A percentile compares a stretch with the other conserved stretches of the same genome.
Evolutionary conservation across 2,329 filamentous ascomycete species (phyloP).

Genomic region (Fusarium algeriense): DNA sequence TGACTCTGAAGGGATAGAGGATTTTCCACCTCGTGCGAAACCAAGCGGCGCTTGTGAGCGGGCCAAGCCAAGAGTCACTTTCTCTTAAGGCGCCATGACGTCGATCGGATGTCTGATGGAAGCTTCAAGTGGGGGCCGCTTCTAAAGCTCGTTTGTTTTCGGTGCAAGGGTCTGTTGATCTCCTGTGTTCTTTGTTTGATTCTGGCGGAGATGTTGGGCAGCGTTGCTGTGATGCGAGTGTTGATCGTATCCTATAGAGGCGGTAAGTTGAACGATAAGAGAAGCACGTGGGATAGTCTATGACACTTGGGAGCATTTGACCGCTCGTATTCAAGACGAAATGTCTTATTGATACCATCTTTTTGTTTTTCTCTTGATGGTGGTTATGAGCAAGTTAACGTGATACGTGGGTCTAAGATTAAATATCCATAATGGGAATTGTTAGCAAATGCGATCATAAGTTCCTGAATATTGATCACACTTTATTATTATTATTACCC

Average conservation of each 20-base stretch:
- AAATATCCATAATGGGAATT: slow-evolving; percentile 18
- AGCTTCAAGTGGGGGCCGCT: slow-evolving; percentile 34
- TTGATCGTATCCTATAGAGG: slow-evolving; percentile 27
- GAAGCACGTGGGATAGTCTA: slow-evolving; percentile 27
- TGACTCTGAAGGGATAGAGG: slow-evolving; percentile 19
- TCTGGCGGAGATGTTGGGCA: slow-evolving; percentile 18
- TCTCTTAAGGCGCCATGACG: slow-evolving; percentile 36
- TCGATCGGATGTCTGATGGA: slow-evolving; percentile 38
- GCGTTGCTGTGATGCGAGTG: slow-evolving; percentile 15
- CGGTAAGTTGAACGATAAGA: slow-evolving; percentile 11
- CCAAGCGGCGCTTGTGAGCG: slow-evolving; percentile 31
- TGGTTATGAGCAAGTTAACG: background rate
- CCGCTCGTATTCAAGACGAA: slow-evolving; percentile 11
- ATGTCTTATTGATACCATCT: background rate
- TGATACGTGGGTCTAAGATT: slow-evolving; percentile 20
- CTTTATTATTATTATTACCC: background rate
- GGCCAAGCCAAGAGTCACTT: slow-evolving; percentile 17
- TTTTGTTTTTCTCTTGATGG: background rate
- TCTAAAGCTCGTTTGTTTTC: slow-evolving; percentile 23
- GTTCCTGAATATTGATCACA: slow-evolving; percentile 5
- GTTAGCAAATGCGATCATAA: slow-evolving; percentile 10
- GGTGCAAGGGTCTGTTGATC: slow-evolving; percentile 19
- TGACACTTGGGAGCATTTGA: background rate
- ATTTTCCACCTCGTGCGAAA: slow-evolving; percentile 15
- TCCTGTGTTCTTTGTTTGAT: slow-evolving; percentile 9